Conservation (phyloP, 1,284 basidiomycete genomes). For the Cutaneotrichosporon mucoides region DNA sequence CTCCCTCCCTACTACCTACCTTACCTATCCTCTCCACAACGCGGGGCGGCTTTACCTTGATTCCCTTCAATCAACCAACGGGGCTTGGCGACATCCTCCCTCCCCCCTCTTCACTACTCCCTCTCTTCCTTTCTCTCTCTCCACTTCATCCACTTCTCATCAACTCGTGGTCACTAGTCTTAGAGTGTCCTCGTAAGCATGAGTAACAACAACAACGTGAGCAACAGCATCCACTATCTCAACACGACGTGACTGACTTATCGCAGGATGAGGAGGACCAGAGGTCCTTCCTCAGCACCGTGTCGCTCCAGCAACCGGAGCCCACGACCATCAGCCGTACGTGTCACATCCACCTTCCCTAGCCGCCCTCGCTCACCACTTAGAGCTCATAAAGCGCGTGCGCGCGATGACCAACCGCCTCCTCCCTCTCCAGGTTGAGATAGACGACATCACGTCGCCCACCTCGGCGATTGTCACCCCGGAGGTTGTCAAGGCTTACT, state of each 20-base stretch:
- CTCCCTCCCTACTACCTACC: too few relatives aligned
- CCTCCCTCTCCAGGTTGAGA: constrained; percentile 65
- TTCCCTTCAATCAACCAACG: too few relatives aligned
- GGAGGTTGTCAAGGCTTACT: constrained; percentile 50
- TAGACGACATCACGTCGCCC: constrained; percentile 41
- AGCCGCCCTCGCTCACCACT: not conserved
- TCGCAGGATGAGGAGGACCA: constrained; percentile 37
- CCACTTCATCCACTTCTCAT: not conserved
- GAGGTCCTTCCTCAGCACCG: constrained; percentile 35
- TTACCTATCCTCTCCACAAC: too few relatives aligned
- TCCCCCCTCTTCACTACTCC: not conserved
- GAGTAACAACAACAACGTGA: not conserved
- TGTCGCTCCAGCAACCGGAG: constrained; percentile 18
- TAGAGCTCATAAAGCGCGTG: constrained; percentile 65
- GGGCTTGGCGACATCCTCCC: not conserved
- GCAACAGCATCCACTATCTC: not conserved
- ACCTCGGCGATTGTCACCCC: constrained; percentile 49
- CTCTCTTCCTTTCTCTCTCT: not conserved
- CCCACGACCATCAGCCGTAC: constrained; percentile 17
- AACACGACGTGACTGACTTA: not conserved
- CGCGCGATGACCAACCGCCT: constrained; percentile 70
- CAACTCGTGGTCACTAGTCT: not conserved
- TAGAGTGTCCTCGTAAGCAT: not conserved
- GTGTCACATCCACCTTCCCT: not conserved
- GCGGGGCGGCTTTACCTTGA: too few relatives aligned